Percentiles rank a stretch among this genome's conserved stretches.
Evolutionary conservation across 2,329 filamentous ascomycete species (phyloP).

Genomic region (Paraphaeosphaeria minitans): DNA sequence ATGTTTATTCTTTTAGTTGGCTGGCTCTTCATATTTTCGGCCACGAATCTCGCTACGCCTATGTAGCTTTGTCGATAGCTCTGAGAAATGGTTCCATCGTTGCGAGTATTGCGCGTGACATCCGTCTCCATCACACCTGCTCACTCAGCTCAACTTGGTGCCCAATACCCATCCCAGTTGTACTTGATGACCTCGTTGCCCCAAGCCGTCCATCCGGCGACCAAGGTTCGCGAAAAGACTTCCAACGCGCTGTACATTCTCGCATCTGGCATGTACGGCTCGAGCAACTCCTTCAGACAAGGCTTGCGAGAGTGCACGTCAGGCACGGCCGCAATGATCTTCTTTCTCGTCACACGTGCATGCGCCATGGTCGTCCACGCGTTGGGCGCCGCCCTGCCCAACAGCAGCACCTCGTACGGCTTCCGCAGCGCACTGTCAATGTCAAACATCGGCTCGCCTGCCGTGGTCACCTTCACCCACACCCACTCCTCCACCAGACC

Average conservation of each 20-base stretch:
- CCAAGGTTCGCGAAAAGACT: constrained; percentile 75
- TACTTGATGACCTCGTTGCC: constrained; percentile 75
- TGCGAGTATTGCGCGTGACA: too few species aligned
- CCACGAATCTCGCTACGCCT: too few species aligned
- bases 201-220: constrained; percentile 79
- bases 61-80: background rate
- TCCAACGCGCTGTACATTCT: constrained; percentile 66
- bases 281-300: constrained; percentile 67
- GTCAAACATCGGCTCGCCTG: constrained; percentile 68
- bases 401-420: constrained; percentile 75
- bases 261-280: constrained; percentile 55
- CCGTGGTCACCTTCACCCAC: constrained; percentile 74
- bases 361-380: constrained; percentile 27
- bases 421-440: constrained; percentile 69
- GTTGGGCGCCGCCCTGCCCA: constrained; percentile 55
- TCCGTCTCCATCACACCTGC: too few species aligned
- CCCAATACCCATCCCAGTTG: constrained; percentile 64
- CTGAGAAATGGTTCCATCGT: background rate
- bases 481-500: constrained; percentile 72
- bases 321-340: constrained; percentile 71
- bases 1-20: too few species aligned
- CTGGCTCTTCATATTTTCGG: too few species aligned
- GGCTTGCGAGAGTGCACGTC: constrained; percentile 82
- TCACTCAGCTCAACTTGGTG: background rate
- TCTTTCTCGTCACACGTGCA: constrained; percentile 49